Evolutionary conservation across 2,329 filamentous ascomycete species (phyloP).

Genomic region (Escovopsis sp.): DNA sequence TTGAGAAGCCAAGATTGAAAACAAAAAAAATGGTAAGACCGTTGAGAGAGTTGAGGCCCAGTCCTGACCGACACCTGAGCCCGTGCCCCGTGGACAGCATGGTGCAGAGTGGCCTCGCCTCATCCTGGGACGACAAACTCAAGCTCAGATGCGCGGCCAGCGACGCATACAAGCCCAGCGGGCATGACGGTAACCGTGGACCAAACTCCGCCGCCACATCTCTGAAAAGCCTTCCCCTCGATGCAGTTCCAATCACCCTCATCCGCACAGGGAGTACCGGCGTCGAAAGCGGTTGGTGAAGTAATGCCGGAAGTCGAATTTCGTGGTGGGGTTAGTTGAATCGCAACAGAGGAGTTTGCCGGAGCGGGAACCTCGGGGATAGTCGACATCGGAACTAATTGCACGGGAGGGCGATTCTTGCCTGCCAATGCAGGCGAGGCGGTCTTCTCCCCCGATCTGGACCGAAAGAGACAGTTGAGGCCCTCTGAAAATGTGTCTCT

Average conservation of each 20-base stretch:
- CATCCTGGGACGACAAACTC: conserved; percentile 16
- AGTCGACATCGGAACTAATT: not conserved
- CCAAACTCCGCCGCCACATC: conserved; percentile 39
- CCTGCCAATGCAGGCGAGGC: no score
- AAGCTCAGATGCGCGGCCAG: conserved; percentile 26
- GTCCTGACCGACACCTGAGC: no score
- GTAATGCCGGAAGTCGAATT: conserved; percentile 4
- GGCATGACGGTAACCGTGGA: conserved; percentile 27
- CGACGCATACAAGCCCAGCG: conserved; percentile 28
- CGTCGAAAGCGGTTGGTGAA: conserved; percentile 18
- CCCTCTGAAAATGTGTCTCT: conserved; percentile 11
- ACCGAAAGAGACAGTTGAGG: not conserved
- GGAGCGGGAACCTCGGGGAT: not conserved
- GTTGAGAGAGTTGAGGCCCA: no score
- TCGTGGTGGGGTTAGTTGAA: conserved; percentile 5
- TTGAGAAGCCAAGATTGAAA: no score
- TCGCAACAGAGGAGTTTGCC: not conserved
- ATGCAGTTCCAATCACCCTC: conserved; percentile 43
- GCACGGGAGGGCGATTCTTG: no score
- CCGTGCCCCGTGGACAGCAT: no score
- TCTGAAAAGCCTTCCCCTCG: conserved; percentile 34
- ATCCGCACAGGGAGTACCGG: conserved; percentile 28
- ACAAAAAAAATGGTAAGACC: no score
- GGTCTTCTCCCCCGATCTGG: not conserved
- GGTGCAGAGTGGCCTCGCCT: conserved; percentile 8